A percentile compares a stretch with the other conserved stretches of the same genome.
phyloP scores from a whole-genome alignment of 768 basidiomycete genomes.

The Tricholoma flavovirens region DNA sequence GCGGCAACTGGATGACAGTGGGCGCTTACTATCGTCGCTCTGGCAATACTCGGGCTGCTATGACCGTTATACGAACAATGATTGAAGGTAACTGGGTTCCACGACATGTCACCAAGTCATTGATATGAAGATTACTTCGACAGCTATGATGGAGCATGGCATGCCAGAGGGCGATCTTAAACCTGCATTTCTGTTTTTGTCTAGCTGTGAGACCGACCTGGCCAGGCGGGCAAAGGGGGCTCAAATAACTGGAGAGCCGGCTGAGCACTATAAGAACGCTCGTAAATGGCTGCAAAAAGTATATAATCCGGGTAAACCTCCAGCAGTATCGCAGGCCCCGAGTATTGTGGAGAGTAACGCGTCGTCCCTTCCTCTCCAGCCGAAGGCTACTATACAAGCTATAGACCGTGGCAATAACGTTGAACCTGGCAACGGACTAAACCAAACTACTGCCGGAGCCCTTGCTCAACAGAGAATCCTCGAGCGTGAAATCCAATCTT shows the following conservation, averaged over 20 bases:
- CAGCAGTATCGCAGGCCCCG: background rate
- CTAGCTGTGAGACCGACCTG: slow-evolving; percentile 50
- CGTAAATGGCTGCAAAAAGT: slow-evolving; percentile 43
- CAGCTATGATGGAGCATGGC: slow-evolving; percentile 37
- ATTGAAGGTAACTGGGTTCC: slow-evolving; percentile 35
- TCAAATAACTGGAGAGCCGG: slow-evolving; percentile 14
- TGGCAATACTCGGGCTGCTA: slow-evolving; percentile 40
- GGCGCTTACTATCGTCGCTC: slow-evolving; percentile 47
- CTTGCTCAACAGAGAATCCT: slow-evolving; percentile 6
- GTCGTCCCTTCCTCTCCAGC: background rate
- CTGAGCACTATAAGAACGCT: slow-evolving; percentile 34
- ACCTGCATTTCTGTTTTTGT: slow-evolving; percentile 47
- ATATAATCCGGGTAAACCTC: slow-evolving; percentile 28
- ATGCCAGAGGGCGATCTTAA: slow-evolving; percentile 34
- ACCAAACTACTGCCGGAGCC: background rate
- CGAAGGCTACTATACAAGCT: background rate
- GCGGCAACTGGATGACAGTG: slow-evolving; percentile 52
- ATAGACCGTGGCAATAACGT: background rate
- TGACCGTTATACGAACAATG: slow-evolving; percentile 39
- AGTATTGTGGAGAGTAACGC: background rate
- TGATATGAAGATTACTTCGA: slow-evolving; percentile 3
- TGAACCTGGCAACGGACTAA: background rate
- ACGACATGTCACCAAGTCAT: background rate
- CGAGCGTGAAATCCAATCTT: slow-evolving; percentile 33
- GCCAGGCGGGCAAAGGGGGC: slow-evolving; percentile 24